These are phyloP conservation scores for Candida tetrigidarum DNA, from an alignment of 1,139 yeast species.

Conservation along the genomic window DNA sequence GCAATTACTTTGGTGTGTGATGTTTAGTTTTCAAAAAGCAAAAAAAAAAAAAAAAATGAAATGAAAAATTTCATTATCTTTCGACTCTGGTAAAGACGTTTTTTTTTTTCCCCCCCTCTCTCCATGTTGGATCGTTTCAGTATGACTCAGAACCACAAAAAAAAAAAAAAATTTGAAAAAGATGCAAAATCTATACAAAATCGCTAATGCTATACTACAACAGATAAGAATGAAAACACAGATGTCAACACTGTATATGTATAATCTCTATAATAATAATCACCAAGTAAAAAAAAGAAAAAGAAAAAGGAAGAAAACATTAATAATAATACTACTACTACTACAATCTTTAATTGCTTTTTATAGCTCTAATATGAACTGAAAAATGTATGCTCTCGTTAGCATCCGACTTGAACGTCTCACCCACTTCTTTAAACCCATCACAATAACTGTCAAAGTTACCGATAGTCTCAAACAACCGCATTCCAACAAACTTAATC, in stretches of 20 bases:
- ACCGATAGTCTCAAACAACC: conserved; percentile 40
- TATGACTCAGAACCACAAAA: conserved; percentile 1
- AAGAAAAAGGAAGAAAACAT: not conserved
- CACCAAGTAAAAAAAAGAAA: too few species aligned
- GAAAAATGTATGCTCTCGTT: conserved; percentile 21
- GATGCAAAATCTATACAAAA: not conserved
- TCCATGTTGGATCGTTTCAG: not conserved
- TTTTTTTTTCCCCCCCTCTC: not conserved
- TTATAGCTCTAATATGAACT: conserved; percentile 24
- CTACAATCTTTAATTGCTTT: not conserved
- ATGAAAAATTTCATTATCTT: not conserved
- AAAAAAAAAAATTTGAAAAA: too few species aligned
- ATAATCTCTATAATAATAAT: too few species aligned
- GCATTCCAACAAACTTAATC: conserved; percentile 33
- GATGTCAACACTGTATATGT: too few species aligned
- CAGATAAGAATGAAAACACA: too few species aligned
- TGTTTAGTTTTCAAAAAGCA: too few species aligned
- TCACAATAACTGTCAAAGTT: conserved; percentile 34
- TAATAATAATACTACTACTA: too few species aligned
- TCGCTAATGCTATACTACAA: too few species aligned
- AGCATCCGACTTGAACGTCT: conserved; percentile 10
- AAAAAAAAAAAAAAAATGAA: too few species aligned
- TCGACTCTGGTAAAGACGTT: not conserved
- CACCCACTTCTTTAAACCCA: conserved; percentile 22
- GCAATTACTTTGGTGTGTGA: too few species aligned